Base-by-base conservation (phyloP, 2,329 filamentous ascomycete species). In the Hymenoscyphus scutula region DNA sequence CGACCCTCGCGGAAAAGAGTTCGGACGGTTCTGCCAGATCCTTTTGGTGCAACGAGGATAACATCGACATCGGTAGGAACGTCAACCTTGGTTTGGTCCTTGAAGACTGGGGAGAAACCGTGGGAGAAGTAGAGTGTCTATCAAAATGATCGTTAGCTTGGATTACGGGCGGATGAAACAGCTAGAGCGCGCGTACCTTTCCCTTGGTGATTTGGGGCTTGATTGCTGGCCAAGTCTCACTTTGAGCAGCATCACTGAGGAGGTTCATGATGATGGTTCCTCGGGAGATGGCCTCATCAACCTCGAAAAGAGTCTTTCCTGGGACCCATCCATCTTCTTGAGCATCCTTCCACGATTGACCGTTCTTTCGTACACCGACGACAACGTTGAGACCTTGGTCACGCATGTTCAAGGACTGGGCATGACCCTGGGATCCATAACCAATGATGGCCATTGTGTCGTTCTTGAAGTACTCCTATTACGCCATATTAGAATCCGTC, bases 41-140 rank as follows among this genome's bases (percentile, higher is more conserved):
- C 95, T 88, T 99, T 99, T 82, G 95, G 95, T 71, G 95, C 95
- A 76, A 96, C 93, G 77, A 99, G 94, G 86, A 99, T 99, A 80
- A 99, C 95, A 80, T 99, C 95, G 77, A 99, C 90, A 82, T 98
- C 90, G 71, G 79, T 86, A 81, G 95, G 95, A 68, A 97, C 91
- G 68, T 99, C 95, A 77, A 99, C 95, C 82, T 97, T 96, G 86
- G 95, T 99, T 77, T 95, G 89, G 79, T 97, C 89, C 86, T 97
- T 97, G 91, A 99, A 99, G 81, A 99, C 93, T 77, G 95, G 95
- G 68, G 95, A 98, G 91, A 99, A 99, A 77, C 95, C 95, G 88
- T 99, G 95, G 73, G 95, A 98, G 88, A 99, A 99, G 90, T 99
- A 99, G 73, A 99, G 91, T 66, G 95, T 99, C 94, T 95, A 25